Evolutionary conservation across 106 monocot genomes (phyloP).

Genomic region (Phalaenopsis equestris): DNA sequence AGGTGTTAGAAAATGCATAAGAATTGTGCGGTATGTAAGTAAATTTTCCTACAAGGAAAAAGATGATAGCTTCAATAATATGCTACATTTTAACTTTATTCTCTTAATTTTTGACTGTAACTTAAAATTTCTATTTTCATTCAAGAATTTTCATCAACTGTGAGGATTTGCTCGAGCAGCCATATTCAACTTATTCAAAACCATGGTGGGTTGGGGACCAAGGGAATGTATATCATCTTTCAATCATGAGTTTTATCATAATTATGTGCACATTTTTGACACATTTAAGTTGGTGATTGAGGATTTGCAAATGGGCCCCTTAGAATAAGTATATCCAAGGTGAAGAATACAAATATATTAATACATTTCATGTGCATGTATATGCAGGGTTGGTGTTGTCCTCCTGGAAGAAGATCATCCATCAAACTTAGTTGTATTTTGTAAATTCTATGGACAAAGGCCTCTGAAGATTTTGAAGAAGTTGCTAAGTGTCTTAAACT

Average conservation of each 20-base stretch:
- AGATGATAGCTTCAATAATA: background rate
- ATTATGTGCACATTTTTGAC: background rate
- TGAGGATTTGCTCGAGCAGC: background rate
- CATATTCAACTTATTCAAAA: background rate
- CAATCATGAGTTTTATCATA: background rate
- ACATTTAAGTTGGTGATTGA: constrained; percentile 14
- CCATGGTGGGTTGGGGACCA: background rate
- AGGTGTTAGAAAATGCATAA: too few species aligned
- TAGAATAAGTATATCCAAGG: constrained; percentile 23
- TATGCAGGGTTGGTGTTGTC: constrained; percentile 45
- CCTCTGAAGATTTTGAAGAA: constrained; percentile 48
- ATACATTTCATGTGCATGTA: constrained; percentile 44
- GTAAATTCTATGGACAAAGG: constrained; percentile 48
- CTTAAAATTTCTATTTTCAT: background rate
- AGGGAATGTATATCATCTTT: background rate
- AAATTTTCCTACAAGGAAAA: background rate
- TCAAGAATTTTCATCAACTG: background rate
- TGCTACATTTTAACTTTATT: background rate
- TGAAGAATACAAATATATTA: constrained; percentile 24
- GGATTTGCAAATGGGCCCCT: constrained; percentile 9
- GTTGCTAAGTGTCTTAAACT: constrained; percentile 33
- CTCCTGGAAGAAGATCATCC: constrained; percentile 34
- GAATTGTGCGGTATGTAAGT: too few species aligned
- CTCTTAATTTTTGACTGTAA: background rate
- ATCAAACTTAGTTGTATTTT: constrained; percentile 44